Evolutionary conservation across 2,329 filamentous ascomycete genomes (phyloP).

Genomic region (Basipetospora chlamydospora): DNA sequence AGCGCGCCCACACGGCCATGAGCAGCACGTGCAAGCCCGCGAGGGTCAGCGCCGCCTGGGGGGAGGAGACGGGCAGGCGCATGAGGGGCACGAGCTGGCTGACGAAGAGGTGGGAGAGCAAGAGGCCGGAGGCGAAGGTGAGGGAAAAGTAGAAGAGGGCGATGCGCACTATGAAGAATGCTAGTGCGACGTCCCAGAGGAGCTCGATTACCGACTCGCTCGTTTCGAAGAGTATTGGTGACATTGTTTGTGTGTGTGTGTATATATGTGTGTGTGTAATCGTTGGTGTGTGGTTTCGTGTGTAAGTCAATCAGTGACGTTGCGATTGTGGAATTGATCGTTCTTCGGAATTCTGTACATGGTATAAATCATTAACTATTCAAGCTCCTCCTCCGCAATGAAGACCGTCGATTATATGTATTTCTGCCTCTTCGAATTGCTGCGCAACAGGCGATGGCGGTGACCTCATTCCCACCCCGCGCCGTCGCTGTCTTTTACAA

Average conservation of each 20-base stretch:
- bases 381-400: too few species aligned
- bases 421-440: too few species aligned
- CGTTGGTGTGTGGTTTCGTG: not conserved
- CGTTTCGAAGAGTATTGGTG: conserved; percentile 14
- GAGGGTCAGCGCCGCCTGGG: conserved; percentile 5
- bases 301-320: too few species aligned
- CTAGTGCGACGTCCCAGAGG: conserved; percentile 22
- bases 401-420: too few species aligned
- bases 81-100: conserved; percentile 6
- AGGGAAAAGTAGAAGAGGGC: conserved; percentile 17
- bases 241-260: not conserved
- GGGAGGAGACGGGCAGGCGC: conserved; percentile 4
- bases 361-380: too few species aligned
- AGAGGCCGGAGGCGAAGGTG: conserved; percentile 12
- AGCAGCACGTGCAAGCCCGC: not conserved
- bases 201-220: conserved; percentile 20
- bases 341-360: too few species aligned
- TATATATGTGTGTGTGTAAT: conserved; percentile 1
- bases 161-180: conserved; percentile 19
- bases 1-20: not conserved
- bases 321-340: too few species aligned
- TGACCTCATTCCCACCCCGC: too few species aligned
- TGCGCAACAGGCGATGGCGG: conserved; percentile 1
- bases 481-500: too few species aligned
- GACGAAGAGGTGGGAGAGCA: conserved; percentile 9